A percentile compares a stretch with the other conserved stretches of the same genome.
Conservation (phyloP, 495 filamentous ascomycete genomes). For the Hypoxylon lienhwacheense region DNA sequence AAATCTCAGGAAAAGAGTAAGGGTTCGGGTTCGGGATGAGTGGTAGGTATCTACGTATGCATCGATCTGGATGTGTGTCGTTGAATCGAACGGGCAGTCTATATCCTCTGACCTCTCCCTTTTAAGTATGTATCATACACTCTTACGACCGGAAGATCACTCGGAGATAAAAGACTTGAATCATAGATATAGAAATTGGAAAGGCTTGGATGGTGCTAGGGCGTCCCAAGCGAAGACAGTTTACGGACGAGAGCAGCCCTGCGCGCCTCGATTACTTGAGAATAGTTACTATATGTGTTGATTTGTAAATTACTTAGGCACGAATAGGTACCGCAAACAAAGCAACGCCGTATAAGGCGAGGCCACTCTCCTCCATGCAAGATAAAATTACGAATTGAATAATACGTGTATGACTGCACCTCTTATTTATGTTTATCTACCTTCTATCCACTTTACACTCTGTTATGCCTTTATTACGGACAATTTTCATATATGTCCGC, state of each 20-base stretch:
- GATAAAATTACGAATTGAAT: conserved; percentile 14
- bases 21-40: conserved; percentile 50
- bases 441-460: not conserved
- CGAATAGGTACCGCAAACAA: conserved; percentile 21
- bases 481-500: not conserved
- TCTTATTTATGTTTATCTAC: too few species aligned
- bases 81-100: not conserved
- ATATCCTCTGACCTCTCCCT: conserved; percentile 4
- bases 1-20: conserved; percentile 58
- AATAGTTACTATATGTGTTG: conserved; percentile 21
- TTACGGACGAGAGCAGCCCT: conserved; percentile 22
- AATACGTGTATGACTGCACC: too few species aligned
- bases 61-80: not conserved
- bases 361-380: conserved; percentile 41
- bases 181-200: conserved; percentile 33
- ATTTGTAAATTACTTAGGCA: conserved; percentile 13
- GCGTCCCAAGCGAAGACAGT: conserved; percentile 9
- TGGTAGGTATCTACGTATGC: too few species aligned
- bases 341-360: conserved; percentile 21
- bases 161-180: conserved; percentile 5
- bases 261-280: conserved; percentile 14
- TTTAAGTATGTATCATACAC: conserved; percentile 31
- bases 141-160: conserved; percentile 4
- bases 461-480: not conserved
- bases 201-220: conserved; percentile 28